Conservation (phyloP, 2,329 filamentous ascomycete genomes). For the Aspergillus fischeri region DNA sequence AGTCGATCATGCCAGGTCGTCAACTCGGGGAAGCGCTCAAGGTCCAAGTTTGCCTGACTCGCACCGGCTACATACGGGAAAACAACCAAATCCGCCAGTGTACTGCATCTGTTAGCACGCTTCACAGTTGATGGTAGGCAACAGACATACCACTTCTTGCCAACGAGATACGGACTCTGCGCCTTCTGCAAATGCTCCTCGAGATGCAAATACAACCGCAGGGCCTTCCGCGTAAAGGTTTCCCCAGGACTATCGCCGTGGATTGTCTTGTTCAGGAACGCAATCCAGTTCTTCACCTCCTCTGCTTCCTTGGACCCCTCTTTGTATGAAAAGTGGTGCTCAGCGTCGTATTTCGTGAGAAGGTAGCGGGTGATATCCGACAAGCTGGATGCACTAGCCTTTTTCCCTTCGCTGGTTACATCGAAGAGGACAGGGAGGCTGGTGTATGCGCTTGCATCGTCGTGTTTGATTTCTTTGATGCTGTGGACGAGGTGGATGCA, state of each 20-base stretch:
- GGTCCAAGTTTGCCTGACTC: slow-evolving; percentile 1
- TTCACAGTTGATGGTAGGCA: no score
- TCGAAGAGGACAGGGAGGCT: slow-evolving; percentile 3
- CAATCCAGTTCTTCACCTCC: slow-evolving; percentile 2
- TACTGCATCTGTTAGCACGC: slow-evolving; percentile 1
- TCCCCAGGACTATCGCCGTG: background rate
- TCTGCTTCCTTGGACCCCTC: background rate
- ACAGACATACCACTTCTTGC: slow-evolving; percentile 9
- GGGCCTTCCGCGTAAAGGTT: slow-evolving; percentile 1
- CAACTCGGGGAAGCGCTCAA: slow-evolving; percentile 11
- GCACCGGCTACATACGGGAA: slow-evolving; percentile 10
- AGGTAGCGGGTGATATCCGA: slow-evolving; percentile 1
- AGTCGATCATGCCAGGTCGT: slow-evolving; percentile 13
- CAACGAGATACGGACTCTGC: slow-evolving; percentile 4
- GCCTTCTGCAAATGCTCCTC: slow-evolving; percentile 8
- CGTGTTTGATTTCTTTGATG: background rate
- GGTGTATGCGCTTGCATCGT: background rate
- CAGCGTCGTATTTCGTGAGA: slow-evolving; percentile 2
- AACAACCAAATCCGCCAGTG: slow-evolving; percentile 7
- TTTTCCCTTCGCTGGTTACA: background rate
- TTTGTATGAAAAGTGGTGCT: slow-evolving; percentile 1
- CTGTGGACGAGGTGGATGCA: background rate
- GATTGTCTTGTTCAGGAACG: background rate
- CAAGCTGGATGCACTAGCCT: background rate
- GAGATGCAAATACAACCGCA: slow-evolving; percentile 8